These are phyloP conservation scores for Paraglomus brasilianum DNA, from an alignment of 192 early-diverging fungal species.

Conservation along the genomic window DNA sequence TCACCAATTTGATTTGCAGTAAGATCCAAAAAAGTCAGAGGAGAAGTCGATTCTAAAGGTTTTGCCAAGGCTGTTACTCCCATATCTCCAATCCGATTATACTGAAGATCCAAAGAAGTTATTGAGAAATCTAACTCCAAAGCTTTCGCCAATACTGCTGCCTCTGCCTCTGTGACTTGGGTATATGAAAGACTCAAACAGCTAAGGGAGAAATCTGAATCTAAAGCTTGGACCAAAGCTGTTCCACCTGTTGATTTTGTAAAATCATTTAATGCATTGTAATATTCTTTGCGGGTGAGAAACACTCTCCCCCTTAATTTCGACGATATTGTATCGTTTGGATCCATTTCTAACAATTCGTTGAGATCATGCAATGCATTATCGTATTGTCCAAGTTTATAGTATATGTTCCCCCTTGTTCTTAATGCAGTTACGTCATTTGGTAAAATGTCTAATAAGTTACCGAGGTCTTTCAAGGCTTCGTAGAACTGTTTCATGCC, in stretches of 20 bases:
- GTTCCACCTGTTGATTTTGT: no score
- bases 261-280: no score
- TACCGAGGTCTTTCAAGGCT: conserved; percentile 9
- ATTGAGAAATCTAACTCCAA: no score
- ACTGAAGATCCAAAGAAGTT: conserved; percentile 7
- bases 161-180: no score
- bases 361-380: conserved; percentile 18
- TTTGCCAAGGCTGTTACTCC: conserved; percentile 25
- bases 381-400: background rate
- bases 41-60: conserved; percentile 8
- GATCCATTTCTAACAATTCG: background rate
- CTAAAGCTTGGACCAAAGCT: no score
- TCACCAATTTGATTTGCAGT: conserved; percentile 24
- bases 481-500: background rate
- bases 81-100: conserved; percentile 25
- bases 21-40: conserved; percentile 2
- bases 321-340: background rate
- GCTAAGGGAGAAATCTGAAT: no score
- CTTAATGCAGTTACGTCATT: background rate
- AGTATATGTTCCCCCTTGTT: background rate
- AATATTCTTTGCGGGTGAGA: no score
- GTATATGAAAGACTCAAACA: no score
- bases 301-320: no score
- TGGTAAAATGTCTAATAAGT: conserved; percentile 2
- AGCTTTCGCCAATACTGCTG: no score